Evolutionary conservation across 228 moss, liverwort and hornwort species (phyloP), one percentile per base, ranked within the genome.

Genomic region (Sphagnum fallax): DNA sequence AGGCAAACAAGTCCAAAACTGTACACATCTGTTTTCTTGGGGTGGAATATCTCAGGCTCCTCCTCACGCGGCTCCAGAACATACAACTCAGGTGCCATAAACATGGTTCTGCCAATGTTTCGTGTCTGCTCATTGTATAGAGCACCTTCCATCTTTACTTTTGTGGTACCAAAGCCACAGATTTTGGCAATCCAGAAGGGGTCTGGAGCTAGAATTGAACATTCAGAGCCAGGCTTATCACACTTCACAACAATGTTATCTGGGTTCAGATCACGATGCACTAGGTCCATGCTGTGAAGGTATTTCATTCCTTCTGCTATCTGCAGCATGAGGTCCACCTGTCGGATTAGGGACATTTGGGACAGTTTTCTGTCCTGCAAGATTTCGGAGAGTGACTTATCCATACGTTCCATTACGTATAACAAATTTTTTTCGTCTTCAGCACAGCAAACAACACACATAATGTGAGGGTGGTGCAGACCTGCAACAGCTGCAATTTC

Each of bases 201-300:
- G 1, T 66, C 73, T 47, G 67, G 67, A 51, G 3, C 16, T 16
- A 4, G 66, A 47, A 49, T 60, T 52, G 3, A 52, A 70, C 0
- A 6, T 13, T 4, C 1, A 13, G 10, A 52, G 4, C 47, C 15
- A 14, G 65, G 49, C 65, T 77, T 15, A 49, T 47, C 53, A 47
- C 69, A 10, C 49, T 79, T 79, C n/a, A 79, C 61, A 10, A 79
- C 72, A 65, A 79, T 8, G 6, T 79, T 79, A 4, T 2, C 16
- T 4, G 75, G 15, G 32, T 79, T 70, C n/a, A 79, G 75, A 49
- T 79, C 72, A 9, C 79, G 72, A 66, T 79, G 75, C 5, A 52
- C 75, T 69, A 75, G 55, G 9, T 6, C 11, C 75, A 49, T 79
- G 4, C 57, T 49, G 52, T 80, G 75, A 59, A 80, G 72, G 10